Base-by-base conservation (phyloP, 1,284 basidiomycete species). In the Trichosporon sp. region DNA sequence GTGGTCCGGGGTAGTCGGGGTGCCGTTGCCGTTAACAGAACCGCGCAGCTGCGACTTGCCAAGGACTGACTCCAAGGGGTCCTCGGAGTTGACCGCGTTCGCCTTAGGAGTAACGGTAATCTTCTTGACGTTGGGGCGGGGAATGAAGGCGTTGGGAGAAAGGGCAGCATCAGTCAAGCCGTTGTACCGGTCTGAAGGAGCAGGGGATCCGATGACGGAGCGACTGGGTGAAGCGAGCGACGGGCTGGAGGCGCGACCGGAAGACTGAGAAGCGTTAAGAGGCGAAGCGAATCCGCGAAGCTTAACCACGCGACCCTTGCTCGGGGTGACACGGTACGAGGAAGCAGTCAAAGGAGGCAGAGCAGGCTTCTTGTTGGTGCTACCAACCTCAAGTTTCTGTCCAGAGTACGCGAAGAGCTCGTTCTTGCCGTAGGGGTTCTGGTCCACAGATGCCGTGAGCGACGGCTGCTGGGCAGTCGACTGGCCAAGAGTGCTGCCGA, bases 101-200 rank as follows among this genome's bases (percentile, higher is more conserved):
- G 80, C 83, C 80, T 90, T 92, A 11, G 66, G 47, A 78, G 95
- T 91, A 68, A 98, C 83, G 47, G 95, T 90, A 66, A 99, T 88
- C 81, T 97, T 96, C 87, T 98, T 99, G 72, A 98, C 93, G 79
- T 92, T 97, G 68, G 91, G 89, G 47, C 91, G 87, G 25, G 75
- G 91, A 86, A 76, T 89, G 85, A 78, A 94, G 83, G 85, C 91
- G 73, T 87, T 85, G 21, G 86, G 84, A 18, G 81, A 82, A 9
- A 86, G 78, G 0, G 82, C 80, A 11, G 84, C 82, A 67, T 87
- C 92, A 29, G 89, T 85, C 47, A 87, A 76, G 84, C 90, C 86
- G 69, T 83, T 84, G 77, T 83, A 81, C 47, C 81, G 74, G 65
- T 82, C 81, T 13, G 76, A 75, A 1, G 69, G 73, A 29, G 69